Evolutionary conservation across 2,329 filamentous ascomycete genomes (phyloP), one percentile per base, ranked within the genome.

Genomic region (Shiraia bambusicola): DNA sequence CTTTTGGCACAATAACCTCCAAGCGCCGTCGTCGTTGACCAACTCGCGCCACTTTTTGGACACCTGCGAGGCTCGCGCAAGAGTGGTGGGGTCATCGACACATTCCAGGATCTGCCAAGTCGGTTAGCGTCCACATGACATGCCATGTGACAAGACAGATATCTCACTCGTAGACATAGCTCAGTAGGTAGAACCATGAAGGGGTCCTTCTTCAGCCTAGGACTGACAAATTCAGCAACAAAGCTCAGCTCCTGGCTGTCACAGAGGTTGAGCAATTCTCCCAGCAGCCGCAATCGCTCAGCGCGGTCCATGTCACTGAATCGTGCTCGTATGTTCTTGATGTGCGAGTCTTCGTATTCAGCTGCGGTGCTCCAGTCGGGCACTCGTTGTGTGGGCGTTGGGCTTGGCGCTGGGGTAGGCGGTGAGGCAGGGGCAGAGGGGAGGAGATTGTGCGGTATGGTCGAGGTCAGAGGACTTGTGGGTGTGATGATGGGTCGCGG

Each of bases 1-100:
- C 71, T 95, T 96, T 52, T 94, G 89, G 66, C 92, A 97, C 14
- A 98, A 78, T 48, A 93, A 89, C 74, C 95, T 96, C 93, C 93
- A 98, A 1, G 93, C 95, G 72, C 96, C 91, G 68, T 98, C 93
- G 67, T 98, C 93, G 63, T 87, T 92, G 35, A 98, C 78, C 6
- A 98, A 78, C 69, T 96, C 91, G 50, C 88, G 82, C 93, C 93
- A 98, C 66, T 91, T 81, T 52, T 84, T 84, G 39, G 93, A 98
- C n/a, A 98, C 93, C 67, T 97, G 92, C 4, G 92, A 95, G 37
- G 93, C 88, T 65, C 93, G 81, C 28, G 91, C 92, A 33, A 98
- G 78, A 2, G 94, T 94, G 66, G 91, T 93, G 1, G 93, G 91
- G 63, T 98, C 93, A 61, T 98, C 93, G 62, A 98, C 92, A 66